Conservation (phyloP, 106 monocot genomes). For the Hemerocallis citrina region DNA sequence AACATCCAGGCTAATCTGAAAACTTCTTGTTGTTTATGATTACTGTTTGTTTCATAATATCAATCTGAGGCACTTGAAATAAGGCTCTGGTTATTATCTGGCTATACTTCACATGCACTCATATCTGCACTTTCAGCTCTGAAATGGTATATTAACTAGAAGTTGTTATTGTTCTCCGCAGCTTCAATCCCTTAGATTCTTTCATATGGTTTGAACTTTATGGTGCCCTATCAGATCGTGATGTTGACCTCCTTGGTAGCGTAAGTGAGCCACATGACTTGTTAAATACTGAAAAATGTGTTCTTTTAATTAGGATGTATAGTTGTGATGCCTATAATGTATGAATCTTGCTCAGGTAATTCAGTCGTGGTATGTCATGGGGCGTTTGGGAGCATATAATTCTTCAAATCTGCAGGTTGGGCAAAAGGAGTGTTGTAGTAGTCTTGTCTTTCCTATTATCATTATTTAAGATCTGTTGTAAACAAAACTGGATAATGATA, state of each 20-base stretch:
- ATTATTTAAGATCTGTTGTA: background rate
- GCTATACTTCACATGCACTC: no score
- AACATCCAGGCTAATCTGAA: no score
- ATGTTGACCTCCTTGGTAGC: conserved; percentile 92
- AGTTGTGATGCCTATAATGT: background rate
- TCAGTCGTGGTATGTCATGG: conserved; percentile 99
- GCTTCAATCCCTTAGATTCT: conserved; percentile 87
- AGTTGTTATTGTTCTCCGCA: conserved; percentile 18
- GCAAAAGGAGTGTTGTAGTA: background rate
- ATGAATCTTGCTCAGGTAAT: conserved; percentile 47
- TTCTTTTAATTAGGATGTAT: background rate
- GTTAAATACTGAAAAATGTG: background rate
- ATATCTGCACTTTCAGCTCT: no score
- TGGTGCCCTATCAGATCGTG: conserved; percentile 84
- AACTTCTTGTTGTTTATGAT: no score
- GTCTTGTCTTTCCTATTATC: background rate
- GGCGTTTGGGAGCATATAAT: conserved; percentile 85
- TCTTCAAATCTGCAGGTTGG: conserved; percentile 90
- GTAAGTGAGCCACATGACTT: conserved; percentile 38
- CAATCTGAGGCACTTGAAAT: no score
- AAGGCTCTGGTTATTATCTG: no score
- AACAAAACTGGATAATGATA: background rate
- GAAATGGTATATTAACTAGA: background rate
- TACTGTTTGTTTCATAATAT: no score
- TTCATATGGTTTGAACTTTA: conserved; percentile 96